A percentile compares a stretch with the other conserved stretches of the same genome.
phyloP scores from a whole-genome alignment of 1,284 basidiomycete genomes.

The Prillingera fragicola region DNA sequence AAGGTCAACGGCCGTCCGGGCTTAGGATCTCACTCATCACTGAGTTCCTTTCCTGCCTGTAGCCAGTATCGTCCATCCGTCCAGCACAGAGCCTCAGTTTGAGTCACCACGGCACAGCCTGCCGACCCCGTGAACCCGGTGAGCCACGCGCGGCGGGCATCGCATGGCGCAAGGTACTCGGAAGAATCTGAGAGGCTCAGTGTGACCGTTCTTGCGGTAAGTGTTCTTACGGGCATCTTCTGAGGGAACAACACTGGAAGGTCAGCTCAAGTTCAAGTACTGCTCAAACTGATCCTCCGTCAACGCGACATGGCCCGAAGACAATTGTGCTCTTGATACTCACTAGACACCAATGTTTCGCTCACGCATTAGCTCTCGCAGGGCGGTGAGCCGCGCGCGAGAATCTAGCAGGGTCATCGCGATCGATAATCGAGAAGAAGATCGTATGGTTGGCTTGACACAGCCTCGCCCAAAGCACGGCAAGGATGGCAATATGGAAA shows the following conservation, averaged over 20 bases:
- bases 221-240: slow-evolving; percentile 74
- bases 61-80: slow-evolving; percentile 93
- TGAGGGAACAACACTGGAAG: slow-evolving; percentile 62
- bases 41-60: slow-evolving; percentile 85
- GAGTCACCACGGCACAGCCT: slow-evolving; percentile 75
- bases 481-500: too few relatives aligned
- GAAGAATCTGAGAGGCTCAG: slow-evolving; percentile 61
- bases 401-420: slow-evolving; percentile 15
- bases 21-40: slow-evolving; percentile 55
- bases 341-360: slow-evolving; percentile 22
- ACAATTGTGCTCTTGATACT: background rate
- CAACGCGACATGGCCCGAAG: too few relatives aligned
- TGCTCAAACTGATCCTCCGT: background rate
- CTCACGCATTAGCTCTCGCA: slow-evolving; percentile 20
- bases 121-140: slow-evolving; percentile 92
- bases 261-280: background rate
- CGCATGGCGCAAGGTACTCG: slow-evolving; percentile 80
- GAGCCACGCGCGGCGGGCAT: slow-evolving; percentile 77
- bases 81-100: slow-evolving; percentile 56
- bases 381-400: slow-evolving; percentile 15
- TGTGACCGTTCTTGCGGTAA: background rate
- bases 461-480: too few relatives aligned
- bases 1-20: background rate
- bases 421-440: slow-evolving; percentile 5
- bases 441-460: slow-evolving; percentile 14